Base-by-base conservation (phyloP, 1,139 yeast genomes). In the Trichomonascaceae sp. region DNA sequence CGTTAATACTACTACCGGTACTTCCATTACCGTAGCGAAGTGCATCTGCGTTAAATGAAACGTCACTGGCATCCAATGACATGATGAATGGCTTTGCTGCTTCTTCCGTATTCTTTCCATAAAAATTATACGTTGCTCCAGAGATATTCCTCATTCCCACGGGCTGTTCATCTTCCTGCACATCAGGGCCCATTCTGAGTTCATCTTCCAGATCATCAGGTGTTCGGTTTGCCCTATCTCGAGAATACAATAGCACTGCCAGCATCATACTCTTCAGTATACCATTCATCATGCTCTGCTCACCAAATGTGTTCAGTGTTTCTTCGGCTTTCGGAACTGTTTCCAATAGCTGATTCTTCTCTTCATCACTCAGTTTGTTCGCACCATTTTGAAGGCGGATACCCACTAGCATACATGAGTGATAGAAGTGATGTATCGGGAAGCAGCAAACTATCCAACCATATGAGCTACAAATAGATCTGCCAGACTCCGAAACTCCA, bases 401-500 rank as follows among this genome's bases (percentile, higher is more conserved):
- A 59, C 57, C 39, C 55, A 30, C 59, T 51, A 9, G 68, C 65
- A 50, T 65, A 67, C 22, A 61, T 47, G 47, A 62, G 60, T 36
- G 61, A 56, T 3, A 60, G 54, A 36, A 36, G 17, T 36, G 41
- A 36, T 36, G 41, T 36, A 36, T 36, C 17, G 41, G 41, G 17
- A 36, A 36, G 41, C 41, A 36, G 41, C 41, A 15, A 15, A 36
- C 41, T 3, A 13, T 7, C 41, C 41, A 36, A 3, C 17, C 41
- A 13, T 36, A 36, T 4, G n/a, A 17, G 8, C n/a, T 5, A 13
- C 41, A 53, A 22, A 63, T 56, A 12, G 45, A 53, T 15, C 52
- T 57, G 1, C 68, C 66, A n/a, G 59, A 63, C 1, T 63, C 60
- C 2, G 67, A 55, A 27, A 51, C 52, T 53, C 58, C 66, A 24